Percentiles rank a stretch among this genome's conserved stretches.
phyloP scores from a whole-genome alignment of 257 asterid genomes.

The Marsdenia floribunda region DNA sequence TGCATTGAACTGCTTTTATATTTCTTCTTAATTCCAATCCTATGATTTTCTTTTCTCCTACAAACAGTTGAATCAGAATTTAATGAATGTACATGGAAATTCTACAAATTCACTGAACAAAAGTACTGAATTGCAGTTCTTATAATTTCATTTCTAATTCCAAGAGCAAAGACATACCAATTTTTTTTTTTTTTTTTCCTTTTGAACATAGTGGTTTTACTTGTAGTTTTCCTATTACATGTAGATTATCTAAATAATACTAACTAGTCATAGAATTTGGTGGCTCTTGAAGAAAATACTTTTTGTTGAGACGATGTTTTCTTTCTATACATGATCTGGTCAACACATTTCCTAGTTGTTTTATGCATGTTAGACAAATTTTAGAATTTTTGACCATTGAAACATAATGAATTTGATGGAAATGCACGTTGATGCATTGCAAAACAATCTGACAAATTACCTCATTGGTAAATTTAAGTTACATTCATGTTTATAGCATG shows the following conservation, averaged over 20 bases:
- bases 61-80: no score
- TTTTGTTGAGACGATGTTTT: background rate
- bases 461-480: background rate
- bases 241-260: background rate
- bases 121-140: background rate
- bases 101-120: no score
- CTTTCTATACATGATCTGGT: background rate
- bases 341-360: background rate
- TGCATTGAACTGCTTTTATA: background rate
- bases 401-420: background rate
- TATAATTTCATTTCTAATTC: no score
- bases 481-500: background rate
- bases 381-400: background rate
- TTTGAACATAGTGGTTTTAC: background rate
- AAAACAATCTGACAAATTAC: background rate
- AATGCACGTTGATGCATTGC: background rate
- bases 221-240: background rate
- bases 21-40: background rate
- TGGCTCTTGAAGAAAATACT: background rate
- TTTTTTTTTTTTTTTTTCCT: no score
- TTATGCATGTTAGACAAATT: background rate
- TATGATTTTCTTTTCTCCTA: background rate
- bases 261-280: background rate
- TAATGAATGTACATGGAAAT: no score
- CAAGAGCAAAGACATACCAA: background rate